A percentile compares a stretch with the other conserved stretches of the same genome.
Evolutionary conservation across 2,329 filamentous ascomycete species (phyloP).

Genomic region (Juglanconis sp.): DNA sequence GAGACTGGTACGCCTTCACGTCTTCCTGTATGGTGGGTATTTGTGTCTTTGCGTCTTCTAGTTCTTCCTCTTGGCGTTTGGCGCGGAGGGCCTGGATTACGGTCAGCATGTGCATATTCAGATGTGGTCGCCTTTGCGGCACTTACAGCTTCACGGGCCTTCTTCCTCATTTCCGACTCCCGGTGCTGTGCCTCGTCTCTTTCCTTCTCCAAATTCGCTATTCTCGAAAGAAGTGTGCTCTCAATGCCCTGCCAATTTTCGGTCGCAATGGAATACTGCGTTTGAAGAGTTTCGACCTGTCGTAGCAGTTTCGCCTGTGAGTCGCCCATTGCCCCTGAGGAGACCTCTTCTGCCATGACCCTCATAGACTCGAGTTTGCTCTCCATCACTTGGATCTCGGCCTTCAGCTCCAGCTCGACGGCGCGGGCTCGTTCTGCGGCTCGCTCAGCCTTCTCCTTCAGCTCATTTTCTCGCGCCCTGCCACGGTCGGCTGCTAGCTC

Average conservation of each 20-base stretch:
- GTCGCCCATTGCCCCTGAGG: constrained; percentile 76
- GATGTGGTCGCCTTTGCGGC: background rate
- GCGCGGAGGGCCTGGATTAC: constrained; percentile 55
- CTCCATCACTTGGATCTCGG: constrained; percentile 76
- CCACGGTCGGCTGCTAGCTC: constrained; percentile 63
- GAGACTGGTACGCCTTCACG: constrained; percentile 54
- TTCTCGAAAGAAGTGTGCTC: constrained; percentile 73
- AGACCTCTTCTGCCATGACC: constrained; percentile 81
- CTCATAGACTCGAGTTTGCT: constrained; percentile 87
- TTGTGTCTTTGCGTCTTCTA: constrained; percentile 66
- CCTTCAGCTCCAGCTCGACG: constrained; percentile 72
- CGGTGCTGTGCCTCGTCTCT: constrained; percentile 79
- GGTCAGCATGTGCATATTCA: constrained; percentile 25
- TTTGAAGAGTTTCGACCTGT: constrained; percentile 93
- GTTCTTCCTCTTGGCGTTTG: constrained; percentile 74
- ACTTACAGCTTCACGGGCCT: constrained; percentile 79
- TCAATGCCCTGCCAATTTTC: constrained; percentile 99
- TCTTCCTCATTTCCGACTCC: constrained; percentile 84
- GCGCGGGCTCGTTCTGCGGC: constrained; percentile 67
- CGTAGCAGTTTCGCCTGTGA: constrained; percentile 84
- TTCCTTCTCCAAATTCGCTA: constrained; percentile 81
- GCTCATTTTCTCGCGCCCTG: constrained; percentile 67
- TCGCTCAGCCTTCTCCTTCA: constrained; percentile 69
- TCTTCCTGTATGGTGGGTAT: constrained; percentile 65
- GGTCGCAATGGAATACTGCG: constrained; percentile 88